Evolutionary conservation across 192 early-diverging fungal species (phyloP).

Genomic region (Thamnidium elegans): DNA sequence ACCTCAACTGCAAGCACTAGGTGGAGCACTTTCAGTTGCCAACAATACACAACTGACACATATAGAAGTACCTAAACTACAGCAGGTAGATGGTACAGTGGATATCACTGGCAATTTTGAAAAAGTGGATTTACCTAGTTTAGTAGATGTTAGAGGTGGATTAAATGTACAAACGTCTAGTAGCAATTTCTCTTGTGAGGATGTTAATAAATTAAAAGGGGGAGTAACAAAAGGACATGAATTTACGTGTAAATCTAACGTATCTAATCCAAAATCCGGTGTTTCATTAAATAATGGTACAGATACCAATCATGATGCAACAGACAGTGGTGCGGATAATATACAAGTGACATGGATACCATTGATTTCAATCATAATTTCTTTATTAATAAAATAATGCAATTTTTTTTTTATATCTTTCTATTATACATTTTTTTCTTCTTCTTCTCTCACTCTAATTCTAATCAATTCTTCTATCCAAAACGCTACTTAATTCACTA

Average conservation of each 20-base stretch:
- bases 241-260: conserved; percentile 23
- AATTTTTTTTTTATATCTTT: background rate
- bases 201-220: conserved; percentile 21
- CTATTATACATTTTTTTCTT: background rate
- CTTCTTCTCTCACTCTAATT: background rate
- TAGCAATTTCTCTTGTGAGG: conserved; percentile 18
- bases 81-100: conserved; percentile 56
- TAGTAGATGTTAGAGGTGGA: conserved; percentile 25
- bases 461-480: conserved; percentile 32
- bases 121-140: conserved; percentile 48
- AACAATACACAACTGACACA: conserved; percentile 60
- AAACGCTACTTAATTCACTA: conserved; percentile 31
- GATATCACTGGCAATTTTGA: conserved; percentile 59
- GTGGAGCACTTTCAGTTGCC: conserved; percentile 59
- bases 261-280: conserved; percentile 16
- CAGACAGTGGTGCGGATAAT: background rate
- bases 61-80: conserved; percentile 49
- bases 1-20: conserved; percentile 50
- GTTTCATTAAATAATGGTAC: background rate
- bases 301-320: background rate
- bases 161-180: conserved; percentile 24
- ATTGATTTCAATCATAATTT: background rate
- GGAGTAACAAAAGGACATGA: conserved; percentile 25
- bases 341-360: background rate
- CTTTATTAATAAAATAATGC: conserved; percentile 1